Evolutionary conservation across 179 eudicot genomes (phyloP), one percentile per base, ranked within the genome.

Genomic region (Pouteria campechiana): DNA sequence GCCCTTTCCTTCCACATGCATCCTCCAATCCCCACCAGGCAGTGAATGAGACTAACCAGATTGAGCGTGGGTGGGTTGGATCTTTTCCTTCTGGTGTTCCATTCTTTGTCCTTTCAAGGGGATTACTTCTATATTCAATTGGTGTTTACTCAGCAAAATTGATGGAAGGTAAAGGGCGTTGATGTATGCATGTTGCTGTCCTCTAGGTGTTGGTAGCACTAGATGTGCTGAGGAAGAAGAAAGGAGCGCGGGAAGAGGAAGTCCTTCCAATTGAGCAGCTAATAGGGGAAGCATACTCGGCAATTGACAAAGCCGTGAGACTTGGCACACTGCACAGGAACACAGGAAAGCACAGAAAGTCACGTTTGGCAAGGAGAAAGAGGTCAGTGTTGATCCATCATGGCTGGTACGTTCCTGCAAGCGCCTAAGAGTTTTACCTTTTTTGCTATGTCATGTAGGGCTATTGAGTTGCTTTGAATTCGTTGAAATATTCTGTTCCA

Each of bases 331-430:
- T 85, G 56, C 97, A 89, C 68, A 63, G 78, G 50, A 89, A 85
- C 68, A 89, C 97, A 2, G 97, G 86, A 34, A 86, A 90, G 7
- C 58, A 72, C 44, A 69, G 96, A 43, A 87, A 87, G 50, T 87
- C 96, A 24, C 61, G 96, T 16, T 81, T 87, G 42, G 94, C 96
- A 29, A 65, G 96, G 48, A 76, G 70, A 55, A 87, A 83, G 76
- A 72, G 66, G 52, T 83, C 82, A 5, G 70, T 85, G n/a, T 83
- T 72, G 65, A 89, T 89, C 46, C 82, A 78, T 52, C 88, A 75
- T 32, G 97, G 97, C 18, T 88, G 97, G 97, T 88, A 88, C 64
- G 62, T 64, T 0, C 95, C 97, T 58, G 53, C 76, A n/a, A n/a
- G n/a, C n/a, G n/a, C n/a, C n/a, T n/a, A n/a, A n/a, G n/a, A n/a